Conservation (phyloP, 1,284 basidiomycete genomes). For the Agroathelia rolfsii region DNA sequence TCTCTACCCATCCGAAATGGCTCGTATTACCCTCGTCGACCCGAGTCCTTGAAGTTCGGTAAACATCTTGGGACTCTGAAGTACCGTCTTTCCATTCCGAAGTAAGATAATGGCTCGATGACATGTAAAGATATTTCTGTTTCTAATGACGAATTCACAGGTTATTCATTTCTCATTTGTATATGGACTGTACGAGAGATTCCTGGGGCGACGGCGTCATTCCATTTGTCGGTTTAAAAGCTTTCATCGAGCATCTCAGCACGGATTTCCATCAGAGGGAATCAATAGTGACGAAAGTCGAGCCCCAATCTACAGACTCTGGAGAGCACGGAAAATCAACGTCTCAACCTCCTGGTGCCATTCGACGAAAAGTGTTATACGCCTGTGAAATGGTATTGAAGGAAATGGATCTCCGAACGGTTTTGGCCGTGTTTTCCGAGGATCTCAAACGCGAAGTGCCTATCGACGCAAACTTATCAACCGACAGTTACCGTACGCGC, state of each 20-base stretch:
- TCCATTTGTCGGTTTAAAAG: conserved; percentile 79
- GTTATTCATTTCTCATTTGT: conserved; percentile 1
- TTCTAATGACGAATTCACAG: conserved; percentile 40
- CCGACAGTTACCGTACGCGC: conserved; percentile 39
- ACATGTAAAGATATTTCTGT: too few relatives aligned
- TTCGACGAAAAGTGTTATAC: conserved; percentile 82
- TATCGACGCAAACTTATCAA: conserved; percentile 29
- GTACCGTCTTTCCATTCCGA: conserved; percentile 75
- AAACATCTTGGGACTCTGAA: conserved; percentile 88
- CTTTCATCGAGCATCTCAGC: conserved; percentile 71
- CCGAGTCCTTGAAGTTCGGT: conserved; percentile 82
- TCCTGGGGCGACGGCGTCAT: conserved; percentile 77
- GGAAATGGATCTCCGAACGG: conserved; percentile 69
- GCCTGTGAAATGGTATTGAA: conserved; percentile 83
- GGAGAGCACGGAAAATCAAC: too few relatives aligned
- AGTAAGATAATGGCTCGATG: too few relatives aligned
- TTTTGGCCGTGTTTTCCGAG: conserved; percentile 74
- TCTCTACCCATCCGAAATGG: conserved; percentile 87
- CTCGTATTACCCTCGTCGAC: conserved; percentile 65
- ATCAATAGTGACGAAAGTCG: conserved; percentile 41
- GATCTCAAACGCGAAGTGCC: conserved; percentile 51
- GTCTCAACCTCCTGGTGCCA: conserved; percentile 35
- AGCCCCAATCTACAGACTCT: too few relatives aligned
- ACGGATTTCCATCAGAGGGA: conserved; percentile 93
- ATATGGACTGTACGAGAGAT: conserved; percentile 14